These are phyloP conservation scores for Yarrowia bubula DNA, from an alignment of 805 yeast genomes.

Conservation along the genomic window DNA sequence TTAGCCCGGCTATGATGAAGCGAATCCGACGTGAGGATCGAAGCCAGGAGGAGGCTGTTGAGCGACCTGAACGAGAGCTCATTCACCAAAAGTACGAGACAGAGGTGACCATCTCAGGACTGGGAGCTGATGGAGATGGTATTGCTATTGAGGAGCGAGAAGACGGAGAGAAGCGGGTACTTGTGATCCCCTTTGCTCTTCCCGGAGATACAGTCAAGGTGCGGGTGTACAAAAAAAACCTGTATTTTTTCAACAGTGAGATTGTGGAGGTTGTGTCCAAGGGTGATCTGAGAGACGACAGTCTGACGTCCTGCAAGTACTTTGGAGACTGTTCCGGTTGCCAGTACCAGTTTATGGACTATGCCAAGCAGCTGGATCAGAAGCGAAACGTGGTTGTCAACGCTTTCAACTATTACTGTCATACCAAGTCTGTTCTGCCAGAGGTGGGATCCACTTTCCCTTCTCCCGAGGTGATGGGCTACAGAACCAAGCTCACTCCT, in stretches of 20 bases:
- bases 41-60: neutral
- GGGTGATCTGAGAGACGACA: constrained; percentile 50
- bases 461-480: constrained; percentile 72
- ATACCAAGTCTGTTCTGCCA: constrained; percentile 50
- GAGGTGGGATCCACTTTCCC: constrained; percentile 60
- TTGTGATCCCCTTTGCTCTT: constrained; percentile 78
- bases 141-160: constrained; percentile 20
- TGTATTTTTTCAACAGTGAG: constrained; percentile 72
- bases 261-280: constrained; percentile 51
- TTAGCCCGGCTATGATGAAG: constrained; percentile 8
- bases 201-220: constrained; percentile 80
- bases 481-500: constrained; percentile 93
- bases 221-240: constrained; percentile 75
- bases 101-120: constrained; percentile 54
- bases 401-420: constrained; percentile 73
- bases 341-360: constrained; percentile 79
- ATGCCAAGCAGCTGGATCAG: constrained; percentile 66
- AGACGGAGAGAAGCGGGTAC: constrained; percentile 45
- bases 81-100: constrained; percentile 30
- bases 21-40: constrained; percentile 6
- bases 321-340: constrained; percentile 95
- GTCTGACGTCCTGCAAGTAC: constrained; percentile 69
- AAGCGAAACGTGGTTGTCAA: constrained; percentile 73
- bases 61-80: constrained; percentile 7
- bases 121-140: constrained; percentile 86